Base-by-base conservation (phyloP, 208 protist genomes). In the Acanthamoeba healyi region DNA sequence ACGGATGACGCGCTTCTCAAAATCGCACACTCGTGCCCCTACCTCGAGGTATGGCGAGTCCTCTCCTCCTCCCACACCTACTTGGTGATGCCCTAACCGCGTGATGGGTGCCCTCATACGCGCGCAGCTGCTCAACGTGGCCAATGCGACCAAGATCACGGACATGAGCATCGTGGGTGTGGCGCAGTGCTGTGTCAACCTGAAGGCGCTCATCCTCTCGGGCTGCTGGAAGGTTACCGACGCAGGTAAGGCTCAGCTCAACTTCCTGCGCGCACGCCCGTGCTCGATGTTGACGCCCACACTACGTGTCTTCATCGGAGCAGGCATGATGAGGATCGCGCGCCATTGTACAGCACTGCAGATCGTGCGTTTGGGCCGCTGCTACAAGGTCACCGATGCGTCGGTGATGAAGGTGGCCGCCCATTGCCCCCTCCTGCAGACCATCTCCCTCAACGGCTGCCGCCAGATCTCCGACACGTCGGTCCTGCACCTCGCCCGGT, bases 381-480 rank as follows among this genome's bases (percentile, higher is more conserved):
- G 58, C 58, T 67, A 67, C 58, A 67, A 67, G n/a, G n/a, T 67
- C 58, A 67, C 58, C n/a, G 58, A 67, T 67, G 58, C 58, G 58
- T 67, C 58, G 9, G 58, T 67, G 15, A 67, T 67, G 58, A 67
- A 67, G 22, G n/a, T 67, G 15, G 58, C 58, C 22, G 58, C 58
- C 58, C 58, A 67, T 26, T 67, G 58, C n/a, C 58, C 58, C n/a
- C 58, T 67, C 24, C 58, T 67, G 9, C 58, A 67, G n/a, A 26
- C 22, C 15, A 67, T 67, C n/a, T 22, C 58, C 58, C 58, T 67
- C 22, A 67, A 67, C 22, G 58, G 58, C 58, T 67, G 58, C 58
- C 58, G 58, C n/a, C 58, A 67, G n/a, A 67, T 67, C n/a, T 67
- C 58, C 9, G 58, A 67, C 22, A 67, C 58, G 6, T 22, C 58